Conservation (phyloP, 202 grass and related monocot genomes). For the Zoysia matrella region DNA sequence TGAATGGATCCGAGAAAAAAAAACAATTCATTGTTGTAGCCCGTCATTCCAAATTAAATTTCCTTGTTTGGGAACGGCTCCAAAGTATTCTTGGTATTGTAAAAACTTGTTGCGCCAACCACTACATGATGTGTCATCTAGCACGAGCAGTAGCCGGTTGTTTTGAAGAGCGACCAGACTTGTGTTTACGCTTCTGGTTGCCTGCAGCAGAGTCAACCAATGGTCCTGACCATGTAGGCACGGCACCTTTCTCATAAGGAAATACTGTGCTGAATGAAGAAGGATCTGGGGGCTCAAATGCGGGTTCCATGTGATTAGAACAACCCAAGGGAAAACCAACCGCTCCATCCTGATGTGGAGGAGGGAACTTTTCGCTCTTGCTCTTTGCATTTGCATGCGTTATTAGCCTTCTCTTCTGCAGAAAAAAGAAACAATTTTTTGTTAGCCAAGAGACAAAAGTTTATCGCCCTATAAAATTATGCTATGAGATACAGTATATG, state of each 20-base stretch:
- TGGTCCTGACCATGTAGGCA: constrained; percentile 84
- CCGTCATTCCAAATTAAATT: constrained; percentile 34
- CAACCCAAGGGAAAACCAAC: constrained; percentile 81
- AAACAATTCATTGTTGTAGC: constrained; percentile 39
- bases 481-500: neutral
- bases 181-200: constrained; percentile 75
- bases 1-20: constrained; percentile 56
- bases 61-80: constrained; percentile 30
- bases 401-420: constrained; percentile 81
- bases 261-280: constrained; percentile 86
- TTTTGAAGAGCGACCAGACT: constrained; percentile 72
- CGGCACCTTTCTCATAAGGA: constrained; percentile 63
- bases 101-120: constrained; percentile 50
- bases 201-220: constrained; percentile 62
- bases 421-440: neutral
- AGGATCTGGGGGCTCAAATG: constrained; percentile 70
- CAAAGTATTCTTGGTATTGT: neutral
- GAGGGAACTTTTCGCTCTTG: constrained; percentile 96
- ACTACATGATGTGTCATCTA: constrained; percentile 50
- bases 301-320: constrained; percentile 79
- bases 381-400: constrained; percentile 89
- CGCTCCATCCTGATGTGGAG: constrained; percentile 81
- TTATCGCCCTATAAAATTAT: neutral
- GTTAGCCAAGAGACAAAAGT: neutral
- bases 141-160: constrained; percentile 70